Evolutionary conservation across 139 green algal genomes (phyloP).

Genomic region (Choricystis sp.): DNA sequence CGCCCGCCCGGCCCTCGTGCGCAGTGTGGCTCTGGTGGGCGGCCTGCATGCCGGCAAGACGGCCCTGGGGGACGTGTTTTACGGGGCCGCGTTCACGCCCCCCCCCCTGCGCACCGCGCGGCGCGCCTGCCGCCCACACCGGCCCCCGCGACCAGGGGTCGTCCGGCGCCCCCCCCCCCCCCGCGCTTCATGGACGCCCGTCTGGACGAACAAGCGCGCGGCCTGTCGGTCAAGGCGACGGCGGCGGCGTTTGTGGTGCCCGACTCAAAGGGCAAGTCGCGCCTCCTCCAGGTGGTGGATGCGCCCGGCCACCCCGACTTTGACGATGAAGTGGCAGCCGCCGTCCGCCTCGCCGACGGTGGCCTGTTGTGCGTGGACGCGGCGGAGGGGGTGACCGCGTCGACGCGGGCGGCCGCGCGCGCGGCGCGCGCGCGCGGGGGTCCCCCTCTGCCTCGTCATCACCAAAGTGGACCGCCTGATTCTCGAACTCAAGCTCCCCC

Average conservation of each 20-base stretch:
- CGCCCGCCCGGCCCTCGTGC: conserved; percentile 63
- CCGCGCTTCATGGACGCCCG: conserved; percentile 91
- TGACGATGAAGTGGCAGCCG: conserved; percentile 81
- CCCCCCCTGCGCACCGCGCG: too few relatives aligned
- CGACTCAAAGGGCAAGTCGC: conserved; percentile 61
- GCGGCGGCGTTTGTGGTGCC: conserved; percentile 84
- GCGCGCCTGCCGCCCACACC: too few relatives aligned
- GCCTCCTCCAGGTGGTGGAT: conserved; percentile 82
- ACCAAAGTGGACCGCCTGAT: conserved; percentile 81
- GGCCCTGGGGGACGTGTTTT: conserved; percentile 83
- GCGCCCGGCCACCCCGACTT: conserved; percentile 95
- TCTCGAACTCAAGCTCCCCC: conserved; percentile 93
- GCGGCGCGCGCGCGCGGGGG: conserved; percentile 63
- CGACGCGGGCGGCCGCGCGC: conserved; percentile 62
- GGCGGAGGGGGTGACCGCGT: conserved; percentile 84
- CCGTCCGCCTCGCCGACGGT: conserved; percentile 66
- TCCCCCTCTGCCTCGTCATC: conserved; percentile 76
- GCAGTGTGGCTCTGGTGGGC: conserved; percentile 81
- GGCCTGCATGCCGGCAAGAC: conserved; percentile 98
- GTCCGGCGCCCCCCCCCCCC: conserved; percentile 19
- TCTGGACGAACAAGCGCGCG: conserved; percentile 80
- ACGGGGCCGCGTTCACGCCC: not conserved
- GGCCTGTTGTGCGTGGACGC: conserved; percentile 86
- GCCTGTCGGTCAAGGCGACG: conserved; percentile 85
- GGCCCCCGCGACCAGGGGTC: too few relatives aligned